Evolutionary conservation across 2,329 filamentous ascomycete species (phyloP).

Genomic region (Gnomoniopsis sp.): DNA sequence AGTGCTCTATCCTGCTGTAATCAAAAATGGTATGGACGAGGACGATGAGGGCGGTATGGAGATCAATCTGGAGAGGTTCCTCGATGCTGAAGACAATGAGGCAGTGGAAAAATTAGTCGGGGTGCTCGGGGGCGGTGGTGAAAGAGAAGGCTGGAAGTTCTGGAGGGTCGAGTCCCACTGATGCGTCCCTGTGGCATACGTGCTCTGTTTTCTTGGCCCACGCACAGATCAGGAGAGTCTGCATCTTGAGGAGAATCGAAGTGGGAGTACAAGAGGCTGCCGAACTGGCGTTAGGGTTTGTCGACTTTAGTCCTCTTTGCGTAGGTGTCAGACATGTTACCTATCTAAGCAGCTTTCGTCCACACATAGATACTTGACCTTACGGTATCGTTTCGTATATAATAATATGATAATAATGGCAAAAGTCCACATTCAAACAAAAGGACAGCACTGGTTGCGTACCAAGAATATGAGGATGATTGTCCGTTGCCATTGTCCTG

Average conservation of each 20-base stretch:
- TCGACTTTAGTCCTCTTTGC: not conserved
- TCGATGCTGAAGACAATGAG: conserved; percentile 78
- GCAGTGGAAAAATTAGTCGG: conserved; percentile 87
- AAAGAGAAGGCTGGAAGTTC: conserved; percentile 81
- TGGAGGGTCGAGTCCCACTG: conserved; percentile 62
- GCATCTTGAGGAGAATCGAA: no score
- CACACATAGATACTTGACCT: not conserved
- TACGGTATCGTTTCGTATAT: not conserved
- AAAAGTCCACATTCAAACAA: not conserved
- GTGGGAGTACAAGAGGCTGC: no score
- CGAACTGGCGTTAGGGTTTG: not conserved
- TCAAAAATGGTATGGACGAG: conserved; percentile 79
- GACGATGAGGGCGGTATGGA: conserved; percentile 81
- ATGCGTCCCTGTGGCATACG: no score
- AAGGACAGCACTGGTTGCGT: not conserved
- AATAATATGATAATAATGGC: conserved; percentile 6
- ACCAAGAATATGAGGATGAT: not conserved
- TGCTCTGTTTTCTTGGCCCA: no score
- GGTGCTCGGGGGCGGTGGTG: conserved; percentile 64
- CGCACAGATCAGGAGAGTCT: not conserved
- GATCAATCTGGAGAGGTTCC: conserved; percentile 81
- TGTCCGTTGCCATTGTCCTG: conserved; percentile 2
- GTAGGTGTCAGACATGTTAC: not conserved
- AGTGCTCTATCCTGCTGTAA: conserved; percentile 86
- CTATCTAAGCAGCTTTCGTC: not conserved